Conservation (phyloP, 1,139 yeast genomes). For the Geotrichum macrosporum region DNA sequence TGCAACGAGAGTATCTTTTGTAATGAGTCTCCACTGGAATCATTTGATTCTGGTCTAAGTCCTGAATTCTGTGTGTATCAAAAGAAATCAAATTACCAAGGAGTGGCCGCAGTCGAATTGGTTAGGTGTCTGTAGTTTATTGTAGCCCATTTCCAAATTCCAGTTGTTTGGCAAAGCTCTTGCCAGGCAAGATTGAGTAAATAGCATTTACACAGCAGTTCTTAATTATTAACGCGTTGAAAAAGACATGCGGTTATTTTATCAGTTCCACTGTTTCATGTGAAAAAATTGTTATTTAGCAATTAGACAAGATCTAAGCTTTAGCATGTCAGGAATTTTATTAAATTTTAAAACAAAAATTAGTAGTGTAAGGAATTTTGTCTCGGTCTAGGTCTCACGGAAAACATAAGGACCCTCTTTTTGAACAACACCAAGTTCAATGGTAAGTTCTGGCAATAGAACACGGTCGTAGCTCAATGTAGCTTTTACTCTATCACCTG, state of each 20-base stretch:
- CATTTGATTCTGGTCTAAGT: slow-evolving; percentile 64
- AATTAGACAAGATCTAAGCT: no score
- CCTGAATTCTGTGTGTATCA: slow-evolving; percentile 78
- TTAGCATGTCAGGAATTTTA: no score
- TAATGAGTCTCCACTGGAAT: slow-evolving; percentile 44
- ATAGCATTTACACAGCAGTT: no score
- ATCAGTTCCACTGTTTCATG: no score
- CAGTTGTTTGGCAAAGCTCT: no score
- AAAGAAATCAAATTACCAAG: slow-evolving; percentile 94
- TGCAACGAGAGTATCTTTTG: slow-evolving; percentile 98
- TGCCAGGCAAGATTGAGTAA: no score
- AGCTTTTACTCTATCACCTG: slow-evolving; percentile 76
- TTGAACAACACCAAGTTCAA: slow-evolving; percentile 55
- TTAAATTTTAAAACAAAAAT: no score
- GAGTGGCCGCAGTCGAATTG: slow-evolving; percentile 85
- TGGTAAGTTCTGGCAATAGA: slow-evolving; percentile 46
- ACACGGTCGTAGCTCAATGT: slow-evolving; percentile 53
- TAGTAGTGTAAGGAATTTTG: no score
- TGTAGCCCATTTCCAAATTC: slow-evolving; percentile 98
- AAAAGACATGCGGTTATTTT: no score
- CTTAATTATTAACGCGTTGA: no score
- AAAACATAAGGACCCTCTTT: slow-evolving; percentile 80
- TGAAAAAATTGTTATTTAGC: no score
- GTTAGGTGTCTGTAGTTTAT: slow-evolving; percentile 59
- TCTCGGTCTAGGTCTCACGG: slow-evolving; percentile 40